phyloP scores from a whole-genome alignment of 2,329 filamentous ascomycete species.

The Colletotrichum abscissum region DNA sequence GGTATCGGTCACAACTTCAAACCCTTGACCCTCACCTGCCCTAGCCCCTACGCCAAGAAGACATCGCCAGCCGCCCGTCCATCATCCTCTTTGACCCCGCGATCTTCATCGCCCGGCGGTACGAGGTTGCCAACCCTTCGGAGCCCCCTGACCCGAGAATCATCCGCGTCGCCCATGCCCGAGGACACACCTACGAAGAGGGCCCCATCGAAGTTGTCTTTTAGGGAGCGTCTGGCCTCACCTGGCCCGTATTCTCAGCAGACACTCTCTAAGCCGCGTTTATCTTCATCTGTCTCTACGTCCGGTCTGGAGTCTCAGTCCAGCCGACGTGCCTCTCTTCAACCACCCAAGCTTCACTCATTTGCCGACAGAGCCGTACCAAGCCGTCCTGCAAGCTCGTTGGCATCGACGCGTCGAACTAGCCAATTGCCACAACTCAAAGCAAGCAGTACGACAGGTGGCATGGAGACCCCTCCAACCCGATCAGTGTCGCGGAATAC shows the following conservation, averaged over 20 bases:
- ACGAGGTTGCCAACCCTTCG: slow-evolving; percentile 63
- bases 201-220: slow-evolving; percentile 59
- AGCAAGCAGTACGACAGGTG: slow-evolving; percentile 48
- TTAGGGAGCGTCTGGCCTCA: slow-evolving; percentile 64
- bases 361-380: slow-evolving; percentile 43
- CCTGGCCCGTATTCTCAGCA: slow-evolving; percentile 62
- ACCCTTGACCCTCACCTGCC: slow-evolving; percentile 69
- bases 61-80: slow-evolving; percentile 55
- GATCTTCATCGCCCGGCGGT: slow-evolving; percentile 48
- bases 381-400: slow-evolving; percentile 66
- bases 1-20: slow-evolving; percentile 77
- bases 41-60: slow-evolving; percentile 65
- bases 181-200: slow-evolving; percentile 58
- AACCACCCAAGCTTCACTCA: slow-evolving; percentile 54
- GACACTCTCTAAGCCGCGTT: slow-evolving; percentile 55
- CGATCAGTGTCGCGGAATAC: slow-evolving; percentile 57
- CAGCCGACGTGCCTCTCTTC: slow-evolving; percentile 64
- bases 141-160: slow-evolving; percentile 57
- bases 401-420: slow-evolving; percentile 61
- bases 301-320: slow-evolving; percentile 46
- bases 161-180: slow-evolving; percentile 60
- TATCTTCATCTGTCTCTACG: slow-evolving; percentile 56
- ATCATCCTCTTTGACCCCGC: slow-evolving; percentile 53
- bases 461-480: slow-evolving; percentile 61
- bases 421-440: slow-evolving; percentile 66